These are phyloP conservation scores for Plenodomus tracheiphilus DNA, from an alignment of 2,329 filamentous ascomycete genomes.

Conservation along the genomic window DNA sequence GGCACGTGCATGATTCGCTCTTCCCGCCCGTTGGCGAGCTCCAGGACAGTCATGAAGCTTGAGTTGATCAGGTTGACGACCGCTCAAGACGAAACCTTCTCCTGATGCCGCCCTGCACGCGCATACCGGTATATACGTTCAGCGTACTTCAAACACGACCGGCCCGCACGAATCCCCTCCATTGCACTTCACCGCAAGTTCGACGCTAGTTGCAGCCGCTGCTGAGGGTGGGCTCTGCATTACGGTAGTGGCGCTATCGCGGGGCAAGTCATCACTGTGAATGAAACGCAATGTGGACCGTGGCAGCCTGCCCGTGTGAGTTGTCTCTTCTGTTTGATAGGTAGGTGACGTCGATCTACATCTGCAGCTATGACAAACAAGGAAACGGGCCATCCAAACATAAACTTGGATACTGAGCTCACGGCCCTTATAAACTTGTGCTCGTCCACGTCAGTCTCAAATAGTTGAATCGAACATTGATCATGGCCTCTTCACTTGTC, in stretches of 20 bases:
- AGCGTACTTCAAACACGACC: neutral
- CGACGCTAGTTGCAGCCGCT: neutral
- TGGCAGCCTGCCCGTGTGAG: neutral
- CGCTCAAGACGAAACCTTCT: too few species aligned
- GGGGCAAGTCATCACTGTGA: neutral
- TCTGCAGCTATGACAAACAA: neutral
- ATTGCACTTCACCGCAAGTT: neutral
- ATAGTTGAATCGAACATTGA: neutral
- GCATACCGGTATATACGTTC: neutral
- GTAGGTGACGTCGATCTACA: neutral
- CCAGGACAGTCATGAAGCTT: neutral
- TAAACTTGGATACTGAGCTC: neutral
- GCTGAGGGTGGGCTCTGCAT: neutral
- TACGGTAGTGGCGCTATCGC: neutral
- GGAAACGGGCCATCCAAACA: neutral
- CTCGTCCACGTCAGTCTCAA: neutral
- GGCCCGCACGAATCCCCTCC: neutral
- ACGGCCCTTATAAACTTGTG: neutral
- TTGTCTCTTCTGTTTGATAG: neutral
- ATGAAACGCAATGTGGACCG: neutral
- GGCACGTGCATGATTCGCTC: neutral
- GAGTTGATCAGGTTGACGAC: neutral
- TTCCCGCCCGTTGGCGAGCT: neutral
- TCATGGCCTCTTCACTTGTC: slow-evolving; percentile 25
- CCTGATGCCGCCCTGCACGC: neutral